These are phyloP conservation scores for Rhazya stricta DNA, from an alignment of 257 asterid species.

Conservation along the genomic window DNA sequence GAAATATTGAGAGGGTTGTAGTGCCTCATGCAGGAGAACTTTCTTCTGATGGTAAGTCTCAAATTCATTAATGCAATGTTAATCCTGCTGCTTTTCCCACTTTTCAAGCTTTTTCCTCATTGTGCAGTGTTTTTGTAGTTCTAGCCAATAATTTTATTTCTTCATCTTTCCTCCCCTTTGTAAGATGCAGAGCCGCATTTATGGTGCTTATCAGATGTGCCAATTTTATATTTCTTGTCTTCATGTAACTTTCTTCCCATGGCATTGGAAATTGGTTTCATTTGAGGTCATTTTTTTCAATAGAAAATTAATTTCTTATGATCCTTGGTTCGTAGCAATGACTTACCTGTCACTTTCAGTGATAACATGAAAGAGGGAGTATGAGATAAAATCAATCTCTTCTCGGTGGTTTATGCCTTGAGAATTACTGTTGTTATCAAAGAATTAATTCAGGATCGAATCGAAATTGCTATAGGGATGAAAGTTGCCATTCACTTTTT, in stretches of 20 bases:
- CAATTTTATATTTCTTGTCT: not conserved
- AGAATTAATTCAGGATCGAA: not conserved
- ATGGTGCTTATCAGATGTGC: not conserved
- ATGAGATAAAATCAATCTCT: not conserved
- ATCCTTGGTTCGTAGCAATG: not conserved
- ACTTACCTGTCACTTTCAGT: not conserved
- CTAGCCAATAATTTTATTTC: not conserved
- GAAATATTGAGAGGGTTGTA: constrained; percentile 28
- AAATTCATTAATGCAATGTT: constrained; percentile 1
- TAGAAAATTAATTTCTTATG: not conserved
- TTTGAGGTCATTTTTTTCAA: not conserved
- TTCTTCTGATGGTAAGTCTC: constrained; percentile 43
- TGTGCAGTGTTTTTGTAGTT: not conserved
- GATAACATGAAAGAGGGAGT: not conserved
- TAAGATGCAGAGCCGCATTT: not conserved
- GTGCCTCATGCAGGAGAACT: constrained; percentile 34
- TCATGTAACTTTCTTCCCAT: too few species aligned
- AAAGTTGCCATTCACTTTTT: too few species aligned
- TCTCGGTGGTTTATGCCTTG: not conserved
- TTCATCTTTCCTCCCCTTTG: not conserved
- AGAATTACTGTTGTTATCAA: not conserved
- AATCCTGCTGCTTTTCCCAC: not conserved
- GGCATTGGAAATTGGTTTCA: too few species aligned
- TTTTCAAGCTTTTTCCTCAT: not conserved
- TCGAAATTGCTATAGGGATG: too few species aligned